A percentile compares a stretch with the other conserved stretches of the same genome.
Evolutionary conservation across 1,284 basidiomycete species (phyloP).

Genomic region (Anthracocystis setariae): DNA sequence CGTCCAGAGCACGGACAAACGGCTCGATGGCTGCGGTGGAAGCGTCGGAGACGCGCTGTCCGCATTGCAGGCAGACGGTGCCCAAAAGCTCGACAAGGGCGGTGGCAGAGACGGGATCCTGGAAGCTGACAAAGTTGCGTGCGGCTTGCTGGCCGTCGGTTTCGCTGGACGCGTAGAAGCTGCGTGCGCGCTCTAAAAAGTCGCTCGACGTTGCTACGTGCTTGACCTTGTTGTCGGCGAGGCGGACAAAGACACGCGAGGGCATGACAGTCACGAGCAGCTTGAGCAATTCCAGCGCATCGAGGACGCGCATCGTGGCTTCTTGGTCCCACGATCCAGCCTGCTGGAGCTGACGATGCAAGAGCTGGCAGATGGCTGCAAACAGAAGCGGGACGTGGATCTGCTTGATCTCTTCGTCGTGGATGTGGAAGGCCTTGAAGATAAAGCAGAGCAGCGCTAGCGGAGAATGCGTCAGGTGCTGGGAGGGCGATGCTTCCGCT

Average conservation of each 20-base stretch:
- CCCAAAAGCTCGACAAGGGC: conserved; percentile 32
- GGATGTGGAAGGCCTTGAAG: conserved; percentile 76
- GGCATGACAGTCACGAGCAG: conserved; percentile 53
- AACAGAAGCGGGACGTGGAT: conserved; percentile 77
- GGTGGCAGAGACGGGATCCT: conserved; percentile 26
- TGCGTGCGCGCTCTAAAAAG: conserved; percentile 34
- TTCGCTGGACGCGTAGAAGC: conserved; percentile 44
- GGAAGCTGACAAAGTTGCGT: conserved; percentile 41
- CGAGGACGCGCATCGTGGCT: conserved; percentile 6
- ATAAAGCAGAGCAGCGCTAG: conserved; percentile 73
- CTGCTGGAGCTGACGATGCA: conserved; percentile 15
- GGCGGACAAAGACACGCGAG: conserved; percentile 51
- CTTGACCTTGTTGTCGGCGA: neutral
- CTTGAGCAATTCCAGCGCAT: conserved; percentile 47
- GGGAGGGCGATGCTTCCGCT: neutral
- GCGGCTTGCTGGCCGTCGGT: conserved; percentile 48
- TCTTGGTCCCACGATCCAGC: neutral
- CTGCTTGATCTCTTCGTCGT: conserved; percentile 82
- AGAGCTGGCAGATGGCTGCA: conserved; percentile 32
- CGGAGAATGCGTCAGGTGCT: conserved; percentile 15
- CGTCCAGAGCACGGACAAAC: conserved; percentile 41
- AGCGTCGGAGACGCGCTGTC: neutral
- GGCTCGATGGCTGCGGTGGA: conserved; percentile 11
- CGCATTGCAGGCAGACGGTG: conserved; percentile 20
- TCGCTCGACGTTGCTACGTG: conserved; percentile 5